phyloP scores from a whole-genome alignment of 345 rosid species.

The Aethionema arabicum region DNA sequence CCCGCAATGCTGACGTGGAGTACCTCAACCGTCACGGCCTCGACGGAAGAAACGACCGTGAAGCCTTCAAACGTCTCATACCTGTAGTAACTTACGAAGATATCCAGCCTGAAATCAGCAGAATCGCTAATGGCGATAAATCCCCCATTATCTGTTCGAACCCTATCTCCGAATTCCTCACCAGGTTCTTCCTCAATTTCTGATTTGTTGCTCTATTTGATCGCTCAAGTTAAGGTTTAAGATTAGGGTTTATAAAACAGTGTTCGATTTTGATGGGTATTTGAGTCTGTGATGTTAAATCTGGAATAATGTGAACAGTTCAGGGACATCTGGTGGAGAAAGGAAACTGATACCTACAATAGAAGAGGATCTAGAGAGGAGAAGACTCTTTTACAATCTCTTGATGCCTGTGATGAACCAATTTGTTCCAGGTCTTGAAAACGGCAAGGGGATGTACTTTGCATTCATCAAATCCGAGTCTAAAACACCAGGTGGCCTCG shows the following conservation, averaged over 20 bases:
- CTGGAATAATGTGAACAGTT: too few species aligned
- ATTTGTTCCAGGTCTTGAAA: constrained; percentile 60
- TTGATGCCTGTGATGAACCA: constrained; percentile 82
- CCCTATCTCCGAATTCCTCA: constrained; percentile 95
- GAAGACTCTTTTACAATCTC: constrained; percentile 62
- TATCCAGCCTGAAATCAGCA: constrained; percentile 72
- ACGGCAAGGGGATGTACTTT: constrained; percentile 83
- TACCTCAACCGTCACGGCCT: constrained; percentile 72
- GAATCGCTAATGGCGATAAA: constrained; percentile 89
- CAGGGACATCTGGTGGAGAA: constrained; percentile 95
- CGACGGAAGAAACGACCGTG: constrained; percentile 57
- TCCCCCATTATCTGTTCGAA: constrained; percentile 78
- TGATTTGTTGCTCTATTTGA: too few species aligned
- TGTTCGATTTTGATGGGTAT: too few species aligned
- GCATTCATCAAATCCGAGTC: constrained; percentile 70
- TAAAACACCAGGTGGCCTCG: constrained; percentile 67
- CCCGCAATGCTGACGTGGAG: constrained; percentile 88
- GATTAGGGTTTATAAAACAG: too few species aligned
- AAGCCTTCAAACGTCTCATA: constrained; percentile 66
- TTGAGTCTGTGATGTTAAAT: too few species aligned
- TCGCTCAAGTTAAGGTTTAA: too few species aligned
- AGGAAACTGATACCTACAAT: constrained; percentile 77
- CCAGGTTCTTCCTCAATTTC: constrained; percentile 79
- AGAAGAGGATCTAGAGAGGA: constrained; percentile 65
- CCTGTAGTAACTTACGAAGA: constrained; percentile 85